These are phyloP conservation scores for Pseudogymnoascus destructans DNA, from an alignment of 2,329 filamentous ascomycete genomes.

Conservation along the genomic window DNA sequence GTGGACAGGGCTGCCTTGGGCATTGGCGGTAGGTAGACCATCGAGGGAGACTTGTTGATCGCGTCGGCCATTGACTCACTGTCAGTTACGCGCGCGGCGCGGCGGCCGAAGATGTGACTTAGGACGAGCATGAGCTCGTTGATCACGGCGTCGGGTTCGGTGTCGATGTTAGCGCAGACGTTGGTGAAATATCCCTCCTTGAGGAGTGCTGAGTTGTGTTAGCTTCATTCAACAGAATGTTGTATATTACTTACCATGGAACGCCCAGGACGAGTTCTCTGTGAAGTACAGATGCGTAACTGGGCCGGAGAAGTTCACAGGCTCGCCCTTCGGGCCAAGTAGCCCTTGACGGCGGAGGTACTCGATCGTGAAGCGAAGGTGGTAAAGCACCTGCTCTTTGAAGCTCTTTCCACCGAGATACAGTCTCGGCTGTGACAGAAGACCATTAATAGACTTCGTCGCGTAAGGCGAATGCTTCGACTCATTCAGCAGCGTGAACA, in stretches of 20 bases:
- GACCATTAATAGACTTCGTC: conserved; percentile 45
- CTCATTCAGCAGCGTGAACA: conserved; percentile 53
- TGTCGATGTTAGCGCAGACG: conserved; percentile 45
- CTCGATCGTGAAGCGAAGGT: conserved; percentile 69
- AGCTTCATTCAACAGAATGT: background rate
- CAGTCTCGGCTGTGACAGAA: conserved; percentile 56
- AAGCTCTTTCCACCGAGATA: conserved; percentile 58
- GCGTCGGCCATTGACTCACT: conserved; percentile 35
- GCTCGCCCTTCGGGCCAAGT: conserved; percentile 44
- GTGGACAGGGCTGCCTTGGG: conserved; percentile 43
- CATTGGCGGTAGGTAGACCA: conserved; percentile 51
- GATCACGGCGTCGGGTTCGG: conserved; percentile 36
- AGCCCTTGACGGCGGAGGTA: conserved; percentile 59
- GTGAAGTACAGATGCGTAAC: conserved; percentile 65
- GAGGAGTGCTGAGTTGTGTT: conserved; percentile 37
- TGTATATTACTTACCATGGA: conserved; percentile 38
- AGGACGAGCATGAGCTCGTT: conserved; percentile 55
- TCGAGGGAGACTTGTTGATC: conserved; percentile 45
- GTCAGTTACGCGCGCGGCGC: conserved; percentile 35
- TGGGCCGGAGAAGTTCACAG: conserved; percentile 59
- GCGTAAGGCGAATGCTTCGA: conserved; percentile 52
- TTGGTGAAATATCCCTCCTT: conserved; percentile 56
- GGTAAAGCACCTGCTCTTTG: conserved; percentile 58
- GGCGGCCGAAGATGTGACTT: conserved; percentile 55
- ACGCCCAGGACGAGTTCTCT: conserved; percentile 62